Conservation (phyloP, 352 stramenopile genomes). For the Pythium volutum region DNA sequence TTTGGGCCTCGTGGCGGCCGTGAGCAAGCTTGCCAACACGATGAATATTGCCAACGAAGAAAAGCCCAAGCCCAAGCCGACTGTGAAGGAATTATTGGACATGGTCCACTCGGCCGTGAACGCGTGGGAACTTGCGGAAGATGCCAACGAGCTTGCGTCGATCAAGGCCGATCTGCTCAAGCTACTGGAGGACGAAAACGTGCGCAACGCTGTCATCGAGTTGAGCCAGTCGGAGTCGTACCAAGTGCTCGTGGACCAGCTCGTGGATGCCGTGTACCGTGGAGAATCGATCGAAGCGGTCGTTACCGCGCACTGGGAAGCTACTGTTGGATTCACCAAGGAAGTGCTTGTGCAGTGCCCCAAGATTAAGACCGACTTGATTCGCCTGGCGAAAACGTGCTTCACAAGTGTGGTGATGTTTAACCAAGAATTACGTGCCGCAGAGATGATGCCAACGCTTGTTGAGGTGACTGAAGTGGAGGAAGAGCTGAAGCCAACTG, state of each 20-base stretch:
- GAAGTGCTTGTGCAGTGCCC: conserved; percentile 38
- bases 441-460: conserved; percentile 26
- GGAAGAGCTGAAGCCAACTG: conserved; percentile 4
- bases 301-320: conserved; percentile 31
- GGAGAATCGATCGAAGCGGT: conserved; percentile 33
- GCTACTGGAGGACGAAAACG: conserved; percentile 36
- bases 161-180: conserved; percentile 47
- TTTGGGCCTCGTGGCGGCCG: conserved; percentile 43
- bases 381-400: conserved; percentile 44
- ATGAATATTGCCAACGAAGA: conserved; percentile 24
- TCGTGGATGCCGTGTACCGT: conserved; percentile 34
- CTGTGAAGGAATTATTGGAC: conserved; percentile 38
- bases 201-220: conserved; percentile 31
- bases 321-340: conserved; percentile 38
- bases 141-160: conserved; percentile 32
- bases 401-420: conserved; percentile 32
- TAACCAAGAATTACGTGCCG: conserved; percentile 31
- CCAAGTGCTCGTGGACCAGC: conserved; percentile 26
- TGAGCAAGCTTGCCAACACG: conserved; percentile 43
- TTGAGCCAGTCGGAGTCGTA: conserved; percentile 36
- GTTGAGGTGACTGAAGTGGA: conserved; percentile 12
- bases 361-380: conserved; percentile 39
- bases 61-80: conserved; percentile 22
- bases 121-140: conserved; percentile 42
- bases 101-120: conserved; percentile 36